Evolutionary conservation across 495 filamentous ascomycete genomes (phyloP), one percentile per base, ranked within the genome.

Genomic region (Trichoderma parareesei): DNA sequence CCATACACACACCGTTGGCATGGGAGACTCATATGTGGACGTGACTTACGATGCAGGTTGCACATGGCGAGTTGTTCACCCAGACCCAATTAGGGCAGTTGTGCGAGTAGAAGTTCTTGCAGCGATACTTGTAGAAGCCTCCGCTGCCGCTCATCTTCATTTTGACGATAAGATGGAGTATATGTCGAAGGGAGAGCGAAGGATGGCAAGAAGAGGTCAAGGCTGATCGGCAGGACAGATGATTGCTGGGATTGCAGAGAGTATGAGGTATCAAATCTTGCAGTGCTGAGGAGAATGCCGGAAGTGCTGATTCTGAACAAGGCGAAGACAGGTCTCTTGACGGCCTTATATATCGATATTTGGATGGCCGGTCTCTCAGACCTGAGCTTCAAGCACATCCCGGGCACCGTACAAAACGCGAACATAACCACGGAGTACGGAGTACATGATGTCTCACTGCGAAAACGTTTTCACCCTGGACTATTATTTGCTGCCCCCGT

Each of bases 1-100:
- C n/a, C 48, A 7, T 55, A 4, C 48, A 33, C 27, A 5, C n/a
- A 11, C 48, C n/a, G 48, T 20, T 57, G 13, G 27, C 27, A 57
- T 37, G 33, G 9, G 9, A 3, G 53, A 3, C n/a, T 49, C 46
- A n/a, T 6, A 7, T 3, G 20, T 11, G 3, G 18, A 37, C 18
- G 63, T 55, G 14, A 76, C 81, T 74, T 76, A 87, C 84, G 55
- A 83, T 73, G 69, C 84, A 87, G 66, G 75, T 74, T 44, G 81
- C 77, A 68, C 84, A 87, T 6, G 83, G 74, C 10, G 83, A 76
- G 66, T 81, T 77, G 68, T 87, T 86, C 48, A 84, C 79, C 69
- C 79, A 86, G 38, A 86, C 84, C 84, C 84, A 87, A 66, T 86
- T 81, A 3, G 74, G 76, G 69, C 84, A 87, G 70, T 86, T 78